Base-by-base conservation (phyloP, 2,329 filamentous ascomycete species). In the Rachicladosporium sp. region DNA sequence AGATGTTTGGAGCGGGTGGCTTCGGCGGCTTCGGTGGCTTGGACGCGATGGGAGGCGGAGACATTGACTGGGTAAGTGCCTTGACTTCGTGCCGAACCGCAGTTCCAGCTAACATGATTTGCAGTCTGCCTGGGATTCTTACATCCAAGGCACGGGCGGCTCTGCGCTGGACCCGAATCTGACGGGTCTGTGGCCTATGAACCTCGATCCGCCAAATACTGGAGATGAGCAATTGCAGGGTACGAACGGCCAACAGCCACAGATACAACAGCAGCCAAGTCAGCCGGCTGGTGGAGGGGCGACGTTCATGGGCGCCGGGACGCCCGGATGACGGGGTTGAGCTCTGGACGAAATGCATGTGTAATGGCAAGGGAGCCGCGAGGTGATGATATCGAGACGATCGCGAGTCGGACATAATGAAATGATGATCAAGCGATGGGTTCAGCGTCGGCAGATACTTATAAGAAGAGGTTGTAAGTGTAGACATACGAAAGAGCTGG, bases 51-150 rank as follows among this genome's bases (percentile, higher is more conserved):
- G 23, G 23, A 27, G 65, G 61, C 29, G 52, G 61, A 2, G 64
- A 62, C 6, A 63, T 69, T 38, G 64, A 69, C 43, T 70, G 73
- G 61, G 78, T 81, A 66, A 58, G 71, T 61, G 33, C 7, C 33
- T 7, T 15, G 13, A 44, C 45, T 45, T 52, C 38, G 51, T 38
- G 11, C 15, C 21, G 31, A 21, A 32, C 51, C 60, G 32, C 32
- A 27, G 8, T 36, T 3, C 31, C 36, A 12, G 27, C 40, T 62
- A 54, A 52, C 52, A 43, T 32, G 33, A 32, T 39, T 36, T 23
- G 47, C 47, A 79, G 76, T 73, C 80, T 45, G 75, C 76, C 21
- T 82, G 77, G 77, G 78, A 82, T 53, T 74, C 69, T 5, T 82
- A 80, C 49, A 74, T 82, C 35, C 77, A 81, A 55, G 75, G 73